phyloP scores from a whole-genome alignment of 768 basidiomycete species.

The Solioccasus polychromus region DNA sequence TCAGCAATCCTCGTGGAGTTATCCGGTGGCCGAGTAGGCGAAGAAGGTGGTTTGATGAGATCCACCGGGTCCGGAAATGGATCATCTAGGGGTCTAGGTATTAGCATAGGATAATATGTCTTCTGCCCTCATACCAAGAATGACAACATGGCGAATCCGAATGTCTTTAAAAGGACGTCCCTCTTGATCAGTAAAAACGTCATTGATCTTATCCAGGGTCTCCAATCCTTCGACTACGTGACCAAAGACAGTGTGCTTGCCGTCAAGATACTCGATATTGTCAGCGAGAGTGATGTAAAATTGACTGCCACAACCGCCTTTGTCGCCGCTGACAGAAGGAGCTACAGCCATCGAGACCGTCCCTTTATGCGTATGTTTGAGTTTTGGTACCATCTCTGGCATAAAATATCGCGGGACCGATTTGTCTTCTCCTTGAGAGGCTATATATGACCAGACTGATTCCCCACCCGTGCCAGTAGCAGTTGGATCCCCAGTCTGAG shows the following conservation, averaged over 20 bases:
- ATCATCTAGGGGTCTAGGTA: slow-evolving; percentile 59
- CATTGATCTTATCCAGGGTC: slow-evolving; percentile 89
- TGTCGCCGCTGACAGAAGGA: slow-evolving; percentile 63
- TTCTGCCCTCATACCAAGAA: slow-evolving; percentile 61
- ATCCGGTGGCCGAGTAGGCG: slow-evolving; percentile 81
- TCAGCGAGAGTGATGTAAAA: slow-evolving; percentile 95
- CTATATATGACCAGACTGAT: slow-evolving; percentile 78
- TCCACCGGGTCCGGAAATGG: slow-evolving; percentile 89
- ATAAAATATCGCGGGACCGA: slow-evolving; percentile 72
- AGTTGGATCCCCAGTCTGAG: slow-evolving; percentile 94
- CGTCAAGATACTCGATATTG: slow-evolving; percentile 92
- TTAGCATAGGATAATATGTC: slow-evolving; percentile 4
- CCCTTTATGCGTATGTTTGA: slow-evolving; percentile 83
- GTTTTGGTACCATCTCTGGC: slow-evolving; percentile 75
- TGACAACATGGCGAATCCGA: slow-evolving; percentile 91
- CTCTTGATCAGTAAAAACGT: slow-evolving; percentile 83
- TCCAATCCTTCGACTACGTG: slow-evolving; percentile 94
- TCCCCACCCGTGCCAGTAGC: slow-evolving; percentile 94
- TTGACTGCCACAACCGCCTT: slow-evolving; percentile 88
- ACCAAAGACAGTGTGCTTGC: slow-evolving; percentile 92
- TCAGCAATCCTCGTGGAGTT: slow-evolving; percentile 89
- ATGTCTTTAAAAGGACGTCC: slow-evolving; percentile 93
- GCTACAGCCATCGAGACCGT: slow-evolving; percentile 98
- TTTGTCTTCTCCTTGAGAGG: slow-evolving; percentile 39
- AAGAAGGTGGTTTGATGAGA: slow-evolving; percentile 66